Evolutionary conservation across 345 rosid genomes (phyloP).

Genomic region (Euclidium syriacum): DNA sequence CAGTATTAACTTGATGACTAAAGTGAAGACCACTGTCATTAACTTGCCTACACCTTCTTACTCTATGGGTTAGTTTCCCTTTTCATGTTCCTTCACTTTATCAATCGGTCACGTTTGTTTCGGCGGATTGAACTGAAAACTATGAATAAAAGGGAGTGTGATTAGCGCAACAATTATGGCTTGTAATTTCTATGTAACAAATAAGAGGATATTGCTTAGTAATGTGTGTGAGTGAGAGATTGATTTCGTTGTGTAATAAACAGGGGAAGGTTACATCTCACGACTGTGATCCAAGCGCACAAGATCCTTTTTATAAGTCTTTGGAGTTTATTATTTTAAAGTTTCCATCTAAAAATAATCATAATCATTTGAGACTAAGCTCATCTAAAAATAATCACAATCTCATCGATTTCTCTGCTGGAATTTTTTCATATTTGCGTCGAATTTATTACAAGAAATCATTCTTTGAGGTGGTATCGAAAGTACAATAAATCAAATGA

Average conservation of each 20-base stretch:
- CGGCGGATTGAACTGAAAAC: neutral
- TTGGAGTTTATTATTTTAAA: neutral
- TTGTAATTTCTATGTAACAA: slow-evolving; percentile 25
- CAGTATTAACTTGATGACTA: slow-evolving; percentile 94
- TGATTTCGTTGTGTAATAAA: slow-evolving; percentile 19
- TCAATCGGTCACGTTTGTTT: slow-evolving; percentile 17
- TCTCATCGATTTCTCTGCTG: slow-evolving; percentile 16
- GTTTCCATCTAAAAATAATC: neutral
- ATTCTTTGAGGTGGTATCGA: slow-evolving; percentile 6
- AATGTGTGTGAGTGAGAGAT: slow-evolving; percentile 4
- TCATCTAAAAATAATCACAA: too few relatives aligned
- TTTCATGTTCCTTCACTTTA: neutral
- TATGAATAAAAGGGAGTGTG: slow-evolving; percentile 25
- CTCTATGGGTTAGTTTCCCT: slow-evolving; percentile 69
- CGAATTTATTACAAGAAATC: neutral
- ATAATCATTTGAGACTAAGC: slow-evolving; percentile 5
- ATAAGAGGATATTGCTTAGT: slow-evolving; percentile 2
- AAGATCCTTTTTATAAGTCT: neutral
- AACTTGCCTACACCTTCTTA: slow-evolving; percentile 88
- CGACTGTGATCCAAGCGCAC: slow-evolving; percentile 18
- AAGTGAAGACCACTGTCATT: slow-evolving; percentile 89
- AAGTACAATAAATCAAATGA: too few relatives aligned
- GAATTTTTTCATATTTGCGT: neutral
- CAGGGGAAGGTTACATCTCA: slow-evolving; percentile 26
- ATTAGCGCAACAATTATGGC: slow-evolving; percentile 20